phyloP scores from a whole-genome alignment of 2,329 filamentous ascomycete species.

The Calonectria montana region DNA sequence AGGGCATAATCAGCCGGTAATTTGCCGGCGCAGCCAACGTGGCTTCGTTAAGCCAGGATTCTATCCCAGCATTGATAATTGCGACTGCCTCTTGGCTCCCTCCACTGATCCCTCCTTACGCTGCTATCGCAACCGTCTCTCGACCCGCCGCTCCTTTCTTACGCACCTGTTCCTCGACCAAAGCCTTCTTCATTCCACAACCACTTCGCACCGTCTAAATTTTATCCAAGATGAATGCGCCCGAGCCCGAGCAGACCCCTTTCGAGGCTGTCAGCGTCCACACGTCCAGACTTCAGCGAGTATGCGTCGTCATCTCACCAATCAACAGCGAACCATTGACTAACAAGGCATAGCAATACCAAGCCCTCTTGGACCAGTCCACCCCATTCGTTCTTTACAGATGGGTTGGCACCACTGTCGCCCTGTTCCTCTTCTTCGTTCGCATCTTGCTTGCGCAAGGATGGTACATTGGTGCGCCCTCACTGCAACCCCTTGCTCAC shows the following conservation, averaged over 20 bases:
- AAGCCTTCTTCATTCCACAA: neutral
- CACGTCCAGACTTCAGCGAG: conserved; percentile 79
- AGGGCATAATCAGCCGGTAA: conserved; percentile 19
- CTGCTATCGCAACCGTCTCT: conserved; percentile 17
- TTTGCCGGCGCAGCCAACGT: conserved; percentile 28
- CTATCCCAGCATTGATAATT: conserved; percentile 9
- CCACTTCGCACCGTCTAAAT: conserved; percentile 20
- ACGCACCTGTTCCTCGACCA: neutral
- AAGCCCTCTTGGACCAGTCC: conserved; percentile 92
- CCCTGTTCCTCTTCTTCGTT: conserved; percentile 84
- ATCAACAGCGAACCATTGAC: conserved; percentile 17
- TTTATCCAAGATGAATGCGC: conserved; percentile 76
- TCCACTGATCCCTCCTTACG: conserved; percentile 17
- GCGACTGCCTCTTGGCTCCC: conserved; percentile 21
- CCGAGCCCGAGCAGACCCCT: conserved; percentile 89
- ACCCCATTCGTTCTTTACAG: conserved; percentile 91
- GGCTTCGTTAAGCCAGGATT: conserved; percentile 22
- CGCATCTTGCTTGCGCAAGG: conserved; percentile 93
- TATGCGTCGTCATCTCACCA: conserved; percentile 53
- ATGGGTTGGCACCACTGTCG: conserved; percentile 85
- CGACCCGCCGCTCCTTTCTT: conserved; percentile 8
- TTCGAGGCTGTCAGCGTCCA: conserved; percentile 91
- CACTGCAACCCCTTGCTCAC: neutral
- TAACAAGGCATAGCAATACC: conserved; percentile 77
- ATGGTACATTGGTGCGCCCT: conserved; percentile 90